Conservation (phyloP, 2,329 filamentous ascomycete genomes). For the Corynespora cassiicola region DNA sequence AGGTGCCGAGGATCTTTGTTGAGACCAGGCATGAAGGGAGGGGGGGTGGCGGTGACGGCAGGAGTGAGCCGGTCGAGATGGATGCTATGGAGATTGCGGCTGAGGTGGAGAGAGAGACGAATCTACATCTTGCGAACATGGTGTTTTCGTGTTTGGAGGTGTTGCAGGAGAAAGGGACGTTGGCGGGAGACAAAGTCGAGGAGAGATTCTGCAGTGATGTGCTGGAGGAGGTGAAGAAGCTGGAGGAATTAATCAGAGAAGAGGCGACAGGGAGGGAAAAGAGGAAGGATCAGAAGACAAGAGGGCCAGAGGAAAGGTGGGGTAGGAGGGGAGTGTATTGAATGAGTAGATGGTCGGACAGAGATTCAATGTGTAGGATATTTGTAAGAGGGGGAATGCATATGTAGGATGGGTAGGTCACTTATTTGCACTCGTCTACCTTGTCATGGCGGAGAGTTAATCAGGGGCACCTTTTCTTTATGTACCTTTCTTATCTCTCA, state of each 20-base stretch:
- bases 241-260: slow-evolving; percentile 20
- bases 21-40: too few species aligned
- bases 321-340: too few species aligned
- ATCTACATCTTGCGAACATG: slow-evolving; percentile 28
- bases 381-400: too few species aligned
- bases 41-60: slow-evolving; percentile 2
- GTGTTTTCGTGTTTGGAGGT: slow-evolving; percentile 28
- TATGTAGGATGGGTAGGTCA: too few species aligned
- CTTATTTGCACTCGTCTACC: too few species aligned
- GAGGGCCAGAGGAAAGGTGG: too few species aligned
- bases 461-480: too few species aligned
- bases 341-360: too few species aligned
- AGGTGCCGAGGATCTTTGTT: slow-evolving; percentile 19
- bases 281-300: too few species aligned
- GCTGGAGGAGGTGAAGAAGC: slow-evolving; percentile 22
- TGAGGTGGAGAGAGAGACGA: slow-evolving; percentile 26
- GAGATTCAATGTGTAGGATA: too few species aligned
- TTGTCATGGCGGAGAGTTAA: too few species aligned
- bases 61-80: slow-evolving; percentile 19
- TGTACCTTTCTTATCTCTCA: too few species aligned
- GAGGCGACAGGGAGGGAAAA: slow-evolving; percentile 13
- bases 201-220: slow-evolving; percentile 26
- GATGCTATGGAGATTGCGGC: slow-evolving; percentile 27
- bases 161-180: slow-evolving; percentile 21
- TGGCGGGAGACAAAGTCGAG: slow-evolving; percentile 26